Conservation (phyloP, 345 rosid genomes). For the Gossypium anomalum region DNA sequence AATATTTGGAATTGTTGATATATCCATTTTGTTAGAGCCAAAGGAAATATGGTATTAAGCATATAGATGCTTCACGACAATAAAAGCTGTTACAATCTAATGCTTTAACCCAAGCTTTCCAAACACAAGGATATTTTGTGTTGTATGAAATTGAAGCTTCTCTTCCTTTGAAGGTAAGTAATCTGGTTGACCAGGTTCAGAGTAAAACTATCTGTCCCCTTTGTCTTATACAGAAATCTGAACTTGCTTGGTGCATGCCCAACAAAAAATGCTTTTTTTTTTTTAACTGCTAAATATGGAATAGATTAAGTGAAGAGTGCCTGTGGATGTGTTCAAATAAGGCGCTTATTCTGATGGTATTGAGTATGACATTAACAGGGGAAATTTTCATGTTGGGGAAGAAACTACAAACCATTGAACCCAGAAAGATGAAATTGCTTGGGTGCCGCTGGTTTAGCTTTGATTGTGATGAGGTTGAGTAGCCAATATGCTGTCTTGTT, state of each 20-base stretch:
- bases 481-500: background rate
- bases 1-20: background rate
- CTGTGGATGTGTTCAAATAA: background rate
- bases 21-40: background rate
- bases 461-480: background rate
- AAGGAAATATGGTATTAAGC: background rate
- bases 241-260: background rate
- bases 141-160: no score
- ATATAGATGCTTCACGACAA: background rate
- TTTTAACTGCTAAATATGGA: background rate
- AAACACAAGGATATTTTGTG: no score
- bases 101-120: no score
- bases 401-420: conserved; percentile 40
- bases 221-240: background rate
- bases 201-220: background rate
- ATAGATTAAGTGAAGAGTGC: background rate
- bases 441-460: background rate
- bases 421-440: conserved; percentile 30
- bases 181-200: background rate
- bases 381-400: conserved; percentile 66
- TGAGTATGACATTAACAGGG: conserved; percentile 35
- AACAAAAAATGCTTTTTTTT: background rate
- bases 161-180: background rate
- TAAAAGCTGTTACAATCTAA: no score
- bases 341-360: background rate